A percentile compares a stretch with the other conserved stretches of the same genome.
Conservation (phyloP, 2,329 filamentous ascomycete species). For the Colletotrichum liriopes region DNA sequence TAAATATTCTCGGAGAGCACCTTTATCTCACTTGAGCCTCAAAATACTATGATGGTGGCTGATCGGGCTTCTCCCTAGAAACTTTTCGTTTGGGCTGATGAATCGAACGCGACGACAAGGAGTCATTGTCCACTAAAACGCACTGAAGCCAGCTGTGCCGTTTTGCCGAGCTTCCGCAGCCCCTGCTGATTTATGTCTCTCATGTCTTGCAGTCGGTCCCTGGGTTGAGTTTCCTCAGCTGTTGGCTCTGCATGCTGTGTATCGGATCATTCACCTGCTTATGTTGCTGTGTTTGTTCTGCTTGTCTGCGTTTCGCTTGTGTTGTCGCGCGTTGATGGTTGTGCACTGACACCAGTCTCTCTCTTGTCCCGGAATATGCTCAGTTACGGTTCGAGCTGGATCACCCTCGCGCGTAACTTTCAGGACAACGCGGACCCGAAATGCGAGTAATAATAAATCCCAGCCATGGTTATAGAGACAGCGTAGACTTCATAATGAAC, state of each 20-base stretch:
- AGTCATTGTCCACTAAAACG: slow-evolving; percentile 1
- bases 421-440: background rate
- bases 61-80: no score
- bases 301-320: no score
- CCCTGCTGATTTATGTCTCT: background rate
- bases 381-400: background rate
- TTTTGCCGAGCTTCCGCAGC: background rate
- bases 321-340: background rate
- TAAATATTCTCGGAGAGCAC: no score
- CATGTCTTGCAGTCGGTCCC: background rate
- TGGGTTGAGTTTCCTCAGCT: background rate
- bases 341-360: background rate
- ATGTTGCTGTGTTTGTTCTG: no score
- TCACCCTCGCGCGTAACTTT: no score
- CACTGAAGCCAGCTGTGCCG: slow-evolving; percentile 8
- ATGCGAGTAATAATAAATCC: background rate
- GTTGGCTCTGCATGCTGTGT: background rate
- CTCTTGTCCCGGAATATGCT: background rate
- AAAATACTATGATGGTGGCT: background rate
- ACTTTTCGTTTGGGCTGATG: background rate
- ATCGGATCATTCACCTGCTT: no score
- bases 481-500: background rate
- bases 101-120: background rate
- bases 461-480: background rate
- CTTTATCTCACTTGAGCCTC: background rate